These are phyloP conservation scores for Microsporum ferrugineum DNA, from an alignment of 2,329 filamentous ascomycete species.

Conservation along the genomic window DNA sequence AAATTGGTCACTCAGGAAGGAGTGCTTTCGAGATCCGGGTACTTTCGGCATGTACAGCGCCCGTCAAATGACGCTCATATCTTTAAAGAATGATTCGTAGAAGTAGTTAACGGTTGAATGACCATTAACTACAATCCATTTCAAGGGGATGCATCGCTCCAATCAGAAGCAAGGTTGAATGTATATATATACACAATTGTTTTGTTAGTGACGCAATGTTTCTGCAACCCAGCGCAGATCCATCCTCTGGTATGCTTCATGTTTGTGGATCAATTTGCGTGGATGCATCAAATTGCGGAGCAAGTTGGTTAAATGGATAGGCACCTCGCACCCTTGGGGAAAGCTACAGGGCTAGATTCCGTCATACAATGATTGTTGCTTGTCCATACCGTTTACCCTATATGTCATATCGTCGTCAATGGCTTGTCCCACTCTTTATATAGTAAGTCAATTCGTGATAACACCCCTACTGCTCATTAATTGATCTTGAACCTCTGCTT, in stretches of 20 bases:
- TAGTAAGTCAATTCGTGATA: not conserved
- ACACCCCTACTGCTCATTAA: not conserved
- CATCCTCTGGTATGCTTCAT: not conserved
- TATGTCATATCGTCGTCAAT: not conserved
- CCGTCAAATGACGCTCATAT: too few species aligned
- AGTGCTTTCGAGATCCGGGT: too few species aligned
- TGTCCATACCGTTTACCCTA: not conserved
- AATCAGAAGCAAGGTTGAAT: too few species aligned
- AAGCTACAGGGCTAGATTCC: not conserved
- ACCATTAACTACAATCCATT: too few species aligned
- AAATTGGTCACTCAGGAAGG: too few species aligned
- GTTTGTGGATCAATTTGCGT: not conserved
- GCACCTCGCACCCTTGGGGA: not conserved
- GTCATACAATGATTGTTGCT: not conserved
- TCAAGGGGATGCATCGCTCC: too few species aligned
- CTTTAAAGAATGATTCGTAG: too few species aligned
- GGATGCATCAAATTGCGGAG: not conserved
- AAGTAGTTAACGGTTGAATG: too few species aligned
- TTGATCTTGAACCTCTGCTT: not conserved
- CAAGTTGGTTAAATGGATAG: not conserved
- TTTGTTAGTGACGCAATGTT: not conserved
- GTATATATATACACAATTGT: too few species aligned
- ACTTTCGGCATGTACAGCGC: too few species aligned
- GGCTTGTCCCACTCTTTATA: not conserved
- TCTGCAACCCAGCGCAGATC: not conserved